phyloP scores from a whole-genome alignment of 2,329 filamentous ascomycete species.

The Aspergillus sp. region DNA sequence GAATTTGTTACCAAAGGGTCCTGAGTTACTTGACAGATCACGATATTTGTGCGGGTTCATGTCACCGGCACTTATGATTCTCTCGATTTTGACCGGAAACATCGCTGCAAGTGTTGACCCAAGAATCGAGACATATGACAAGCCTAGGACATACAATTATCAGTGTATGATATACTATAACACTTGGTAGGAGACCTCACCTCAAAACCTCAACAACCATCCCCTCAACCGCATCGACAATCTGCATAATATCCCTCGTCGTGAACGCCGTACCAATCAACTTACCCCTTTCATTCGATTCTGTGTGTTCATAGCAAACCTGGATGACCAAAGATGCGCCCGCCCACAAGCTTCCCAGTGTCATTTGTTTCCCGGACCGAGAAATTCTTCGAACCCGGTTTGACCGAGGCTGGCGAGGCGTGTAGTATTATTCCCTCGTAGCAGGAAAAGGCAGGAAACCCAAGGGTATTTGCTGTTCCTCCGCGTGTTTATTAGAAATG shows the following conservation, averaged over 20 bases:
- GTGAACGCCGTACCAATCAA: constrained; percentile 41
- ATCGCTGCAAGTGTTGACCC: constrained; percentile 29
- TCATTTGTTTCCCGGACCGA: background rate
- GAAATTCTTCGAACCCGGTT: background rate
- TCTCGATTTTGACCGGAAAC: constrained; percentile 35
- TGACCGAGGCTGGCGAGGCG: background rate
- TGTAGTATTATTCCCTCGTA: background rate
- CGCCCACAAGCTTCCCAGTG: constrained; percentile 4
- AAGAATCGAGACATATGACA: constrained; percentile 16
- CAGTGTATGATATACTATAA: background rate
- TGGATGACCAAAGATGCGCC: constrained; percentile 1
- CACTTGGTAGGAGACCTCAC: background rate
- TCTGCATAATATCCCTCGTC: constrained; percentile 40
- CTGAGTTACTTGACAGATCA: too few relatives aligned
- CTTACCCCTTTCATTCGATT: constrained; percentile 22
- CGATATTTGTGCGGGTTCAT: constrained; percentile 12
- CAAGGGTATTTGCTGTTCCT: constrained; percentile 2
- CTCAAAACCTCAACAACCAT: constrained; percentile 30
- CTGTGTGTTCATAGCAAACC: constrained; percentile 2
- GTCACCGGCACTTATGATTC: constrained; percentile 35
- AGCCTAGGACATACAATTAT: background rate
- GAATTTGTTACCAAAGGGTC: too few relatives aligned
- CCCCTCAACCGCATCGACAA: constrained; percentile 41
- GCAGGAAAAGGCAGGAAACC: constrained; percentile 1
- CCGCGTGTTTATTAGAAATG: background rate